A percentile compares a stretch with the other conserved stretches of the same genome.
phyloP scores from a whole-genome alignment of 108 stramenopile species.

The Skeletonema tropicum region DNA sequence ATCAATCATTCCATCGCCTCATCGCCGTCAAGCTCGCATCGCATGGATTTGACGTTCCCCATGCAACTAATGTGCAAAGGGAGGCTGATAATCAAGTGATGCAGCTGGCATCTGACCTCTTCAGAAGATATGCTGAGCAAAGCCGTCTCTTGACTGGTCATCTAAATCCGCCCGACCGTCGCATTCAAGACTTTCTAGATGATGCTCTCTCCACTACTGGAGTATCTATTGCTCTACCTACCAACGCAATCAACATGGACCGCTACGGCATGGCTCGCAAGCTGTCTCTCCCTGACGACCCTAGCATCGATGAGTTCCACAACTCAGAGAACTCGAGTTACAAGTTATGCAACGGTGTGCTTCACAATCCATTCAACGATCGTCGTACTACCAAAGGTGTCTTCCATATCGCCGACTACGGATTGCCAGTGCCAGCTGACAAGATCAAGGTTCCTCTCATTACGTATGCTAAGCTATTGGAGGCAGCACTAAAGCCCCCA shows the following conservation, averaged over 20 bases:
- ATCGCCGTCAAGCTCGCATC: slow-evolving; percentile 63
- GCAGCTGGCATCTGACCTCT: slow-evolving; percentile 60
- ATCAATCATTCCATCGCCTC: slow-evolving; percentile 40
- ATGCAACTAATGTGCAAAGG: slow-evolving; percentile 16
- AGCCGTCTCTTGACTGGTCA: slow-evolving; percentile 53
- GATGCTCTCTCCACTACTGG: slow-evolving; percentile 55
- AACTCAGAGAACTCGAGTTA: slow-evolving; percentile 48
- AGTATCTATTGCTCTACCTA: slow-evolving; percentile 41
- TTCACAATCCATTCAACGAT: slow-evolving; percentile 62
- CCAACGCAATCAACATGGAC: slow-evolving; percentile 49
- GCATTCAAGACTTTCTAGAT: slow-evolving; percentile 60
- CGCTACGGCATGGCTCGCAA: slow-evolving; percentile 61
- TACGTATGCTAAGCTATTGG: slow-evolving; percentile 52
- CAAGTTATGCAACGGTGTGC: slow-evolving; percentile 52
- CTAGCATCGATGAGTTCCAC: slow-evolving; percentile 51
- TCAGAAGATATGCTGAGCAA: slow-evolving; percentile 59
- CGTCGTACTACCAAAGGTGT: slow-evolving; percentile 61
- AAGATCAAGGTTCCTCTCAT: slow-evolving; percentile 60
- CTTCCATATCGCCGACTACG: slow-evolving; percentile 65
- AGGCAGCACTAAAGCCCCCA: slow-evolving; percentile 58
- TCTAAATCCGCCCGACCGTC: slow-evolving; percentile 53
- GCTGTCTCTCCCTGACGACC: slow-evolving; percentile 55
- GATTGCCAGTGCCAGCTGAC: slow-evolving; percentile 66
- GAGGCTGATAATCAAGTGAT: slow-evolving; percentile 50
- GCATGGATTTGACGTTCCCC: slow-evolving; percentile 52